These are phyloP conservation scores for Protea cynaroides DNA, from an alignment of 164 flowering plant genomes.

Conservation along the genomic window DNA sequence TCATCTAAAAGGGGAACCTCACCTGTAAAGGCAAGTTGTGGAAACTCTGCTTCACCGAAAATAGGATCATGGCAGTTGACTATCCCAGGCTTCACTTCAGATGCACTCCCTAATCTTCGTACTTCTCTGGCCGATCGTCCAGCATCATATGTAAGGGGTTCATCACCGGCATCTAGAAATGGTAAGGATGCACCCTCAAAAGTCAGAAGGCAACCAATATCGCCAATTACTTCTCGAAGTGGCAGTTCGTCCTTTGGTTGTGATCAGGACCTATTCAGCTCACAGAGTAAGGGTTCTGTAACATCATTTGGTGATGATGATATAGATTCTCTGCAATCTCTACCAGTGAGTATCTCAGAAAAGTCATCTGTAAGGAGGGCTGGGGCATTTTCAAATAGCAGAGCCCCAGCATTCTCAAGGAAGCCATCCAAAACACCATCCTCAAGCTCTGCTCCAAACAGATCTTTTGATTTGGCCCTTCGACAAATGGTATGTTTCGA, in stretches of 20 bases:
- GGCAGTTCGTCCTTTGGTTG: conserved; percentile 66
- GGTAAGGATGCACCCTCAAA: conserved; percentile 48
- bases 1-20: conserved; percentile 63
- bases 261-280: conserved; percentile 65
- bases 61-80: conserved; percentile 76
- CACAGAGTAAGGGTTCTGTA: conserved; percentile 76
- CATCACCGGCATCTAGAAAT: conserved; percentile 88
- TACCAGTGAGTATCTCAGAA: conserved; percentile 37
- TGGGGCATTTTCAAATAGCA: conserved; percentile 44
- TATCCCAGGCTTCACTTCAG: conserved; percentile 86
- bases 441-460: conserved; percentile 77
- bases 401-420: conserved; percentile 41
- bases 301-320: conserved; percentile 95
- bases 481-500: conserved; percentile 65
- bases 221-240: conserved; percentile 89
- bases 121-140: conserved; percentile 90
- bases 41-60: conserved; percentile 88
- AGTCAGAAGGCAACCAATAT: conserved; percentile 65
- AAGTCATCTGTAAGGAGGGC: conserved; percentile 32
- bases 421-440: conserved; percentile 47
- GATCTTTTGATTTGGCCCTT: conserved; percentile 74
- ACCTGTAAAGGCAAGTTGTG: conserved; percentile 63
- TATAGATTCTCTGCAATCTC: conserved; percentile 63
- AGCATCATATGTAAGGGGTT: conserved; percentile 80
- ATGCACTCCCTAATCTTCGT: conserved; percentile 95